Conservation (phyloP, 306 rosid species). For the Crataegus laevigata region DNA sequence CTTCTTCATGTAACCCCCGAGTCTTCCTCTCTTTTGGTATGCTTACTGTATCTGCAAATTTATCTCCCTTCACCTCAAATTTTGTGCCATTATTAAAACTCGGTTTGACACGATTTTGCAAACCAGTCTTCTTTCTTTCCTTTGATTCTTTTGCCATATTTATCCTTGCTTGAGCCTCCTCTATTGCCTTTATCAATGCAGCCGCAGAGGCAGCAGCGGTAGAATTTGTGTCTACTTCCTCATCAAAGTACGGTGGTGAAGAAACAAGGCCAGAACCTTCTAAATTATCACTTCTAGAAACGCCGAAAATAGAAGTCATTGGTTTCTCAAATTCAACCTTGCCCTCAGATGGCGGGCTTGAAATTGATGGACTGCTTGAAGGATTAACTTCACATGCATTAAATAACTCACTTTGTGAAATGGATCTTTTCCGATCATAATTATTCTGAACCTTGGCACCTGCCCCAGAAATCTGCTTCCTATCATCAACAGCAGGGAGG, state of each 20-base stretch:
- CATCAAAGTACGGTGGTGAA: constrained; percentile 53
- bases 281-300: constrained; percentile 20
- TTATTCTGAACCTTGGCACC: constrained; percentile 30
- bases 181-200: constrained; percentile 85
- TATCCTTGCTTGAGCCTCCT: constrained; percentile 78
- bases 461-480: constrained; percentile 31
- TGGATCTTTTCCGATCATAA: constrained; percentile 26
- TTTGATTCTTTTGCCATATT: constrained; percentile 60
- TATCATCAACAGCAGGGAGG: constrained; percentile 31
- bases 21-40: constrained; percentile 32
- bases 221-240: constrained; percentile 66
- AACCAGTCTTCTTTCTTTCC: constrained; percentile 70
- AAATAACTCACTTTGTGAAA: constrained; percentile 33
- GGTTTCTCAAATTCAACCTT: constrained; percentile 25
- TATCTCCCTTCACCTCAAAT: constrained; percentile 28
- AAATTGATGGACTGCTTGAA: constrained; percentile 32
- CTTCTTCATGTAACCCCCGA: constrained; percentile 28
- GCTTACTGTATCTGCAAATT: constrained; percentile 15
- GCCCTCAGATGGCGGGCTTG: constrained; percentile 22
- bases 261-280: constrained; percentile 28
- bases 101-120: constrained; percentile 38
- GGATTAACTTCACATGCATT: constrained; percentile 34
- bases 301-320: constrained; percentile 26
- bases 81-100: constrained; percentile 35
- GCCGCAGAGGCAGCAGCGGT: constrained; percentile 78